Evolutionary conservation across 2,329 filamentous ascomycete species (phyloP), one percentile per base, ranked within the genome.

Genomic region (Microsporum ferrugineum): DNA sequence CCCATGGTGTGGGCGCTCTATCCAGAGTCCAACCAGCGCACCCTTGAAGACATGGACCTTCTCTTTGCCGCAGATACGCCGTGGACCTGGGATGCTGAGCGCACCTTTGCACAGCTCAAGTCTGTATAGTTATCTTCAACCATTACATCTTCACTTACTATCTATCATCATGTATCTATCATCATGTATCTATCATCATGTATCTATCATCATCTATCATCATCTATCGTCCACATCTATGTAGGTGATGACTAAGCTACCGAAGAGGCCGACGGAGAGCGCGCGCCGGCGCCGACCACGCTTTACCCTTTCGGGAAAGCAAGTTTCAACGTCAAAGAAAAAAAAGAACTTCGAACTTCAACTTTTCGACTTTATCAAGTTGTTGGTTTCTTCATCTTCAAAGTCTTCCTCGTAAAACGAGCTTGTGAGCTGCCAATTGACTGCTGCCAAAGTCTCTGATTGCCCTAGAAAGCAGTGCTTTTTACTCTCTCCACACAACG

Each of bases 41-140:
- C 86, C 0, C 76, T 90, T 0, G 88, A 90, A 68, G 87, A 89
- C 68, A 89, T 90, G 77, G 84, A 91, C 63, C 73, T 89, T 0
- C 73, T 90, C 0, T 90, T 91, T 66, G 84, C 86, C 0, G 80
- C 84, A 0, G 77, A 84, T 17, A 84, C 79, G 0, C 82, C 83
- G 2, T 89, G 84, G 84, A 80, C 81, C 1, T 89, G 87, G 87
- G 84, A 88, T 58, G 86, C 85, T 0, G 85, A 88, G 72, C 79
- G 76, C 67, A 84, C 81, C 34, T 88, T 87, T 72, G 78, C 77
- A 3, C 76, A 76, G n/a, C 74, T 87, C 57, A 85, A 84, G 71
- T 61, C 82, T 83, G 39, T 43, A 3, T 43, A 43, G 39, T 17
- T 43, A n/a, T 43, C n/a, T n/a, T n/a, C 17, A 43, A 43, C 39